Conservation (phyloP, 1,139 yeast genomes). For the Saccharomycopsis phalli region DNA sequence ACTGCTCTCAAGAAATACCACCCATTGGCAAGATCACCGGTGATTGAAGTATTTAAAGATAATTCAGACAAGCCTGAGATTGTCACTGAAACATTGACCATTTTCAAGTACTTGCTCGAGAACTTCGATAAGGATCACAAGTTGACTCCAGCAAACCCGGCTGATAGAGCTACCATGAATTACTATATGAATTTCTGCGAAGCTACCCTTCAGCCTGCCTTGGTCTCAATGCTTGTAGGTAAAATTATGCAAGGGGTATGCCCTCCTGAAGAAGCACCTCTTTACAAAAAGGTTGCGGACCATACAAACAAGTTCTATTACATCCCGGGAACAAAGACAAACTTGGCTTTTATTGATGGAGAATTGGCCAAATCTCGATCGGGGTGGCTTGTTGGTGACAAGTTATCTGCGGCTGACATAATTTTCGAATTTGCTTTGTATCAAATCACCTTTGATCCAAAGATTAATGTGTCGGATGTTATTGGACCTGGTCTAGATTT, state of each 20-base stretch:
- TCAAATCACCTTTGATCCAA: not conserved
- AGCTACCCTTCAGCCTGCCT: conserved; percentile 44
- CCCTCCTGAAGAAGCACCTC: conserved; percentile 39
- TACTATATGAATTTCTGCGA: conserved; percentile 49
- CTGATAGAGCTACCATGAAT: conserved; percentile 28
- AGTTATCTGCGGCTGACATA: conserved; percentile 53
- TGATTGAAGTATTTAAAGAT: conserved; percentile 32
- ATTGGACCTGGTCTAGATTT: not conserved
- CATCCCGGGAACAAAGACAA: conserved; percentile 34
- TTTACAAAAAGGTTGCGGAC: conserved; percentile 35
- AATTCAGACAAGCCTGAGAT: conserved; percentile 23
- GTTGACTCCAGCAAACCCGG: conserved; percentile 3
- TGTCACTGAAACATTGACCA: conserved; percentile 42
- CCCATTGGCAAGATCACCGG: conserved; percentile 50
- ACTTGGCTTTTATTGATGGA: conserved; percentile 36
- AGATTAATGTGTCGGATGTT: not conserved
- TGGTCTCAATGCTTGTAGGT: conserved; percentile 36
- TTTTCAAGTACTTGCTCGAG: conserved; percentile 36
- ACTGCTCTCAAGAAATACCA: conserved; percentile 43
- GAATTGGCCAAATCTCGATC: conserved; percentile 35
- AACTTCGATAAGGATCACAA: conserved; percentile 36
- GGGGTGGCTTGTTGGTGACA: conserved; percentile 42
- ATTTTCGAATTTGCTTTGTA: conserved; percentile 3
- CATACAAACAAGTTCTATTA: conserved; percentile 38
- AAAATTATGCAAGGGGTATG: conserved; percentile 31